phyloP scores from a whole-genome alignment of 176 grass and related monocot genomes.

The Thalia dealbata region DNA sequence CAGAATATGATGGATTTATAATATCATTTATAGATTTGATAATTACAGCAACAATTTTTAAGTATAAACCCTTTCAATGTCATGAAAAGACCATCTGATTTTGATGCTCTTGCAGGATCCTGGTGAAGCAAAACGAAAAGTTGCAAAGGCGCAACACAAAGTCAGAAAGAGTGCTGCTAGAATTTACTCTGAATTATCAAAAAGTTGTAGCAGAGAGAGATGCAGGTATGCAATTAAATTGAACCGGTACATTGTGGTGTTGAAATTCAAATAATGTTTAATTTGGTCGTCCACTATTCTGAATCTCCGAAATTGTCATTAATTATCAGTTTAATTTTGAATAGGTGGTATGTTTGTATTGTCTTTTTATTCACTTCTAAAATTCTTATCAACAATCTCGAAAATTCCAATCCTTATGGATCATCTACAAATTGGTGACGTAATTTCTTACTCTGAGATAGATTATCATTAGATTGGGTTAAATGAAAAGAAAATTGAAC shows the following conservation, averaged over 20 bases:
- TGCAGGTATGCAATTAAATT: constrained; percentile 46
- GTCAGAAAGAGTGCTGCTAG: constrained; percentile 73
- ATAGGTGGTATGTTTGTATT: no score
- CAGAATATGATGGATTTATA: constrained; percentile 27
- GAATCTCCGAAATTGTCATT: background rate
- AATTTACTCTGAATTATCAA: constrained; percentile 75
- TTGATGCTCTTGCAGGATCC: constrained; percentile 42
- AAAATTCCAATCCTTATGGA: background rate
- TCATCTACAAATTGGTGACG: no score
- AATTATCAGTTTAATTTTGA: background rate
- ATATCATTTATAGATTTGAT: background rate
- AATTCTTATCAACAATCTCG: background rate
- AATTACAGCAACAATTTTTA: no score
- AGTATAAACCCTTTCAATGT: background rate
- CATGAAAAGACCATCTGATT: constrained; percentile 2
- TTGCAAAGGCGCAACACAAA: constrained; percentile 48
- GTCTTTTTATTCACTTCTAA: background rate
- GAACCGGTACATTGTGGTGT: background rate
- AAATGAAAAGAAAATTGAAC: background rate
- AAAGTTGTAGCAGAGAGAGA: constrained; percentile 76
- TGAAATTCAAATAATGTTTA: background rate
- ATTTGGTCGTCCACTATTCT: constrained; percentile 3
- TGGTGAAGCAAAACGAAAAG: constrained; percentile 62
- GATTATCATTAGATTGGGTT: no score
- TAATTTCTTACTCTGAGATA: no score